Conservation (phyloP, 257 asterid genomes). For the Plectranthus barbatus region DNA sequence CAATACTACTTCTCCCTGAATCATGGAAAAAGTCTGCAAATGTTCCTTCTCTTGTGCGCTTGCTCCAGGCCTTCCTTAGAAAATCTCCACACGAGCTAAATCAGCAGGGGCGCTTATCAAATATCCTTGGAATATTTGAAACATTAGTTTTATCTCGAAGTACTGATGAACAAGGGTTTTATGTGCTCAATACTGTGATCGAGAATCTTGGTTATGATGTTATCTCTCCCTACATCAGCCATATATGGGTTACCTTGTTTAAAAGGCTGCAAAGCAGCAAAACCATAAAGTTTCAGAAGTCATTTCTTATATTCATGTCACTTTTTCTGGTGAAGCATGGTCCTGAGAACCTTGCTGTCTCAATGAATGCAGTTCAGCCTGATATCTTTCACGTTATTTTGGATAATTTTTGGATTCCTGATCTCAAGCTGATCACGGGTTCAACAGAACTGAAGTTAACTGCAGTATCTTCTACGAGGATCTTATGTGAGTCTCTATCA, state of each 20-base stretch:
- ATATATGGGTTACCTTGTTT: slow-evolving; percentile 76
- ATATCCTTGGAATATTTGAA: slow-evolving; percentile 72
- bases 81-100: slow-evolving; percentile 76
- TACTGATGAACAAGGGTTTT: slow-evolving; percentile 86
- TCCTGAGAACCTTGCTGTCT: slow-evolving; percentile 52
- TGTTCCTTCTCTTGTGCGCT: slow-evolving; percentile 82
- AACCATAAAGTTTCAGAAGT: slow-evolving; percentile 62
- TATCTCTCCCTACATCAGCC: slow-evolving; percentile 41
- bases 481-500: slow-evolving; percentile 60
- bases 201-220: slow-evolving; percentile 81
- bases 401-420: slow-evolving; percentile 47
- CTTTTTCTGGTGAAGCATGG: slow-evolving; percentile 81
- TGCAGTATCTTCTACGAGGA: slow-evolving; percentile 74
- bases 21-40: slow-evolving; percentile 83
- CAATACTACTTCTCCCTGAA: slow-evolving; percentile 69
- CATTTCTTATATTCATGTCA: slow-evolving; percentile 78
- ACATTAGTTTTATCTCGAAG: slow-evolving; percentile 53
- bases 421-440: slow-evolving; percentile 68
- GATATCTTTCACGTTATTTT: slow-evolving; percentile 29
- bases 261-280: slow-evolving; percentile 50
- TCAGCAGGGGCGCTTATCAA: slow-evolving; percentile 64
- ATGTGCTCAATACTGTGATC: slow-evolving; percentile 86
- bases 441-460: slow-evolving; percentile 69
- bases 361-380: slow-evolving; percentile 71
- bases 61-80: slow-evolving; percentile 92